Evolutionary conservation across 1,284 basidiomycete species (phyloP).

Genomic region (Cutaneotrichosporon spelunceum): DNA sequence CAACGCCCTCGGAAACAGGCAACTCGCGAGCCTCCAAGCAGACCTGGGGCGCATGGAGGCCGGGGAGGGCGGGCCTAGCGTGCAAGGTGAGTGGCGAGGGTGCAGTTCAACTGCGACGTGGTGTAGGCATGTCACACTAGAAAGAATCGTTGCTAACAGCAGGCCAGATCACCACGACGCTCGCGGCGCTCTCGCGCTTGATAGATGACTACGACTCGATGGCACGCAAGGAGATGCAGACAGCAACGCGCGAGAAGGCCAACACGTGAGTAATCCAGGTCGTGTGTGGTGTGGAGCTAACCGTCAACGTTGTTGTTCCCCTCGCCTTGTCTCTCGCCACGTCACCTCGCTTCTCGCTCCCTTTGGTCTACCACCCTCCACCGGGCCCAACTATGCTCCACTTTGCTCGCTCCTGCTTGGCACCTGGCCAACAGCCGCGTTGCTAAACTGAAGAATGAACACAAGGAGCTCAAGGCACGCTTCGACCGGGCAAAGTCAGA

Average conservation of each 20-base stretch:
- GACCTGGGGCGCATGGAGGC: constrained; percentile 76
- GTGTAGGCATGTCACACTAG: not conserved
- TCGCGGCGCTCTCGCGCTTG: constrained; percentile 85
- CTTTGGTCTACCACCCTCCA: not conserved
- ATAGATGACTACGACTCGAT: constrained; percentile 95
- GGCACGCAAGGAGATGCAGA: constrained; percentile 89
- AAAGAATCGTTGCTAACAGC: constrained; percentile 9
- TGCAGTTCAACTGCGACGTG: not conserved
- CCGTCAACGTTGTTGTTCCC: not conserved
- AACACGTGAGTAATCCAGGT: constrained; percentile 61
- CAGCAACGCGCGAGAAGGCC: constrained; percentile 90
- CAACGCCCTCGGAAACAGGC: constrained; percentile 86
- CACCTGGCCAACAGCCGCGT: constrained; percentile 46
- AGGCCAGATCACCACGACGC: constrained; percentile 92
- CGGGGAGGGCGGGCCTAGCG: constrained; percentile 73
- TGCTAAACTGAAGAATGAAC: constrained; percentile 52
- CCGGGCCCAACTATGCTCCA: too few relatives aligned
- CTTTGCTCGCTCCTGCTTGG: not conserved
- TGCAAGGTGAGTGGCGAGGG: constrained; percentile 65
- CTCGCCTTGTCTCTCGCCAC: too few relatives aligned
- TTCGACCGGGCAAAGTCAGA: constrained; percentile 53
- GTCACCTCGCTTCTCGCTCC: not conserved
- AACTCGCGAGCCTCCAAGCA: constrained; percentile 79
- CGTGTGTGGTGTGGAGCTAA: not conserved
- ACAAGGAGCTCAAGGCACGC: constrained; percentile 50